Percentiles rank a stretch among this genome's conserved stretches.
phyloP scores from a whole-genome alignment of 2,329 filamentous ascomycete genomes.

The Fusarium avenaceum region DNA sequence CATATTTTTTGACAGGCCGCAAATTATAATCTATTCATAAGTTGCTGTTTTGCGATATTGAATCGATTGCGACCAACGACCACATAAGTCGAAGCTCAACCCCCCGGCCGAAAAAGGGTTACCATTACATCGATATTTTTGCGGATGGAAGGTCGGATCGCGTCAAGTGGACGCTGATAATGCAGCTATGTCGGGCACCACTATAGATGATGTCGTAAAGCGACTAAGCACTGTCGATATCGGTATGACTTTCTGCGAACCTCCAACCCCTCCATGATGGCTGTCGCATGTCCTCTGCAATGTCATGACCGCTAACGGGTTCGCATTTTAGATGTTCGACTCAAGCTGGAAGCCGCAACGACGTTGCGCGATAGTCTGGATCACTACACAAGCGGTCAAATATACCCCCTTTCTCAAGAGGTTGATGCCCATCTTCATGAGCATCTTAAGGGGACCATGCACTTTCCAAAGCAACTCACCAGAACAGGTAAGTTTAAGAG shows the following conservation, averaged over 20 bases:
- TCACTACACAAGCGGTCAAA: constrained; percentile 81
- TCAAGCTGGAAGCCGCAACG: constrained; percentile 84
- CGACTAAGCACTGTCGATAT: constrained; percentile 69
- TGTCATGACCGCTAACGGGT: constrained; percentile 13
- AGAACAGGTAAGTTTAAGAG: constrained; percentile 77
- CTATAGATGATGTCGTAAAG: constrained; percentile 74
- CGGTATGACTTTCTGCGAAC: constrained; percentile 56
- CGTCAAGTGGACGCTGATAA: constrained; percentile 59
- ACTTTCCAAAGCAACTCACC: constrained; percentile 91
- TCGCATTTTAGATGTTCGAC: constrained; percentile 75
- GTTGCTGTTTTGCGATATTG: constrained; percentile 2
- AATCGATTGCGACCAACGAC: constrained; percentile 43
- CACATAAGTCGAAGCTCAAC: constrained; percentile 34
- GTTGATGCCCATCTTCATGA: constrained; percentile 90
- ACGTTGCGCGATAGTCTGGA: constrained; percentile 94
- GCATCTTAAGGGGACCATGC: constrained; percentile 85
- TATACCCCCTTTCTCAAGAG: constrained; percentile 88
- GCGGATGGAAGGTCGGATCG: constrained; percentile 55
- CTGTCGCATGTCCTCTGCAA: constrained; percentile 39
- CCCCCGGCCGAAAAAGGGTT: constrained; percentile 32
- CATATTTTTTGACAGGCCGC: background rate
- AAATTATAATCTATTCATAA: background rate
- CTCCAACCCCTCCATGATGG: constrained; percentile 21
- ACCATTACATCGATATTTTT: constrained; percentile 41
- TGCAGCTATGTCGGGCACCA: constrained; percentile 71